phyloP scores from a whole-genome alignment of 225 moss, liverwort and hornwort species.

The Straminergon stramineum region DNA sequence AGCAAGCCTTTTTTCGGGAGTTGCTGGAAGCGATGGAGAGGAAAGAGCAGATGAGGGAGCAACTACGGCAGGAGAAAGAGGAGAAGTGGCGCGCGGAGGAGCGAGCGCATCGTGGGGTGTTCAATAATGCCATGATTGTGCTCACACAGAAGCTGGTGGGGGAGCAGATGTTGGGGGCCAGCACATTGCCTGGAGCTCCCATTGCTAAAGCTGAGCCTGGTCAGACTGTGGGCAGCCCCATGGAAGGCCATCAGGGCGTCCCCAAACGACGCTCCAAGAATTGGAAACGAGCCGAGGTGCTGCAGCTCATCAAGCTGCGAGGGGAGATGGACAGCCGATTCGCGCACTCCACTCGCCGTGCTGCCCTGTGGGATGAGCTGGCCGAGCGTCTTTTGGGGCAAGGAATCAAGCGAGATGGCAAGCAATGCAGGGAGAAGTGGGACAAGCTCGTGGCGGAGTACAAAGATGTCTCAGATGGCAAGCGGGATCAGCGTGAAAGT shows the following conservation, averaged over 20 bases:
- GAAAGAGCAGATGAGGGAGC: slow-evolving; percentile 64
- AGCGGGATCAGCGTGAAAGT: slow-evolving; percentile 56
- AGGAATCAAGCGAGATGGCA: slow-evolving; percentile 64
- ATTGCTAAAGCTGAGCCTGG: neutral
- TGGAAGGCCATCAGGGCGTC: slow-evolving; percentile 11
- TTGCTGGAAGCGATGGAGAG: slow-evolving; percentile 62
- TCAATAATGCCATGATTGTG: slow-evolving; percentile 70
- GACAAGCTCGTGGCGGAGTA: slow-evolving; percentile 69
- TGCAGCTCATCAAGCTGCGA: slow-evolving; percentile 61
- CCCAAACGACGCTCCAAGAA: slow-evolving; percentile 63
- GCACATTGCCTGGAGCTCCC: neutral
- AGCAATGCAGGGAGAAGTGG: slow-evolving; percentile 79
- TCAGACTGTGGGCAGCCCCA: slow-evolving; percentile 8
- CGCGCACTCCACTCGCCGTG: slow-evolving; percentile 44
- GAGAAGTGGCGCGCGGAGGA: slow-evolving; percentile 78
- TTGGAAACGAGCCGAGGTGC: slow-evolving; percentile 63
- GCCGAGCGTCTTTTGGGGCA: slow-evolving; percentile 37
- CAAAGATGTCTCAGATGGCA: slow-evolving; percentile 59
- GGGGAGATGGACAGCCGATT: slow-evolving; percentile 67
- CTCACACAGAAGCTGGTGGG: slow-evolving; percentile 67
- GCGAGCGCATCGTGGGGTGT: slow-evolving; percentile 47
- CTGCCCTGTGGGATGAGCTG: slow-evolving; percentile 62
- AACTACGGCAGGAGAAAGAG: slow-evolving; percentile 65
- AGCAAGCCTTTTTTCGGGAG: slow-evolving; percentile 63
- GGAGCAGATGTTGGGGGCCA: slow-evolving; percentile 18